Evolutionary conservation across 257 asterid genomes (phyloP).

Genomic region (Salvia miltiorrhiza): DNA sequence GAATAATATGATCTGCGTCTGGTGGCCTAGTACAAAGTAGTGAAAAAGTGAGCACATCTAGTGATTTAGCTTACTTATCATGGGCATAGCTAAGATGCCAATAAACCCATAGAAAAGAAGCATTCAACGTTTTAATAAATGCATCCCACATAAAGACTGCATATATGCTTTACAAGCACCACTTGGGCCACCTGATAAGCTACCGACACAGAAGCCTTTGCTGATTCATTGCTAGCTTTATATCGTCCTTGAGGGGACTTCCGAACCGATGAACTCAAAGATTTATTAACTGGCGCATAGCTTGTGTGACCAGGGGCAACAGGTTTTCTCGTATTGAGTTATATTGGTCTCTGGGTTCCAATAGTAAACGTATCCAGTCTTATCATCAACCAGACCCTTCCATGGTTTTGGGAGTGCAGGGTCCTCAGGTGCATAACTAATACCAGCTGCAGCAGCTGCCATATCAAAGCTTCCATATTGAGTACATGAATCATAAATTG

Average conservation of each 20-base stretch:
- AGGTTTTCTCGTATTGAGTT: conserved; percentile 93
- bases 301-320: conserved; percentile 34
- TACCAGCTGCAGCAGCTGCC: conserved; percentile 60
- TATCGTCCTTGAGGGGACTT: conserved; percentile 46
- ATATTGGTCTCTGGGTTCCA: conserved; percentile 97
- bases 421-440: conserved; percentile 94
- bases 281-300: conserved; percentile 42
- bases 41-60: neutral
- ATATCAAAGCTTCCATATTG: conserved; percentile 35
- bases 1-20: conserved; percentile 44
- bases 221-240: conserved; percentile 43
- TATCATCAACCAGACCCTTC: conserved; percentile 85
- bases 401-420: conserved; percentile 95
- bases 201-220: conserved; percentile 40
- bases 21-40: conserved; percentile 38
- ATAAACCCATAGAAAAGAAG: neutral
- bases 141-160: conserved; percentile 1
- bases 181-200: conserved; percentile 42
- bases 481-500: conserved; percentile 18
- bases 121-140: neutral
- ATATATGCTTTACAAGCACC: neutral
- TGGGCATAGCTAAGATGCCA: neutral
- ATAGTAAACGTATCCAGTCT: conserved; percentile 82
- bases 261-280: conserved; percentile 61
- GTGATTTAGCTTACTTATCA: neutral